Evolutionary conservation across 768 basidiomycete genomes (phyloP).

Genomic region (Dictyophora rubrovolvata): DNA sequence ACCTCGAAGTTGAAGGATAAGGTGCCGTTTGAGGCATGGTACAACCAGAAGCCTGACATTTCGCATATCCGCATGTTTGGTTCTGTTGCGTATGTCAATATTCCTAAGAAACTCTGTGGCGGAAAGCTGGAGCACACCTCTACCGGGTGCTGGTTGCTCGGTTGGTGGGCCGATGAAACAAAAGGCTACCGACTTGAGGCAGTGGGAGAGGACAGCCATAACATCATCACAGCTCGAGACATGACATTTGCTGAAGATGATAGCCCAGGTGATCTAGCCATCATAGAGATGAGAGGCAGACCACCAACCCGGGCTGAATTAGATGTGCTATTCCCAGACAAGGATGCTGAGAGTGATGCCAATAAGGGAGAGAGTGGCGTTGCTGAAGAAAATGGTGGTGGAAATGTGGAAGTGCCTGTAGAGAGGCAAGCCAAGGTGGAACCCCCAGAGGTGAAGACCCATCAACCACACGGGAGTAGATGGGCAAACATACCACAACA

Average conservation of each 20-base stretch:
- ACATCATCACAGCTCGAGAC: background rate
- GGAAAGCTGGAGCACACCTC: background rate
- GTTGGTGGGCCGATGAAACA: conserved; percentile 1
- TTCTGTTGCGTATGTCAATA: conserved; percentile 7
- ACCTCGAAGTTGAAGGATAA: conserved; percentile 13
- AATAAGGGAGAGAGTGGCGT: no score
- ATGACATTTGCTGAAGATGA: background rate
- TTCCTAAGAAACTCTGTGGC: background rate
- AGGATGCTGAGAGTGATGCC: background rate
- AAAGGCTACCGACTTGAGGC: conserved; percentile 1
- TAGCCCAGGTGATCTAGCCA: background rate
- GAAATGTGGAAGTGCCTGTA: conserved; percentile 16
- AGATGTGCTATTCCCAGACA: background rate
- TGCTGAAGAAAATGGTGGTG: background rate
- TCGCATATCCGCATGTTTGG: conserved; percentile 13
- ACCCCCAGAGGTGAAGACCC: no score
- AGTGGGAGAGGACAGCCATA: background rate
- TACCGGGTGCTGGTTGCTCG: background rate
- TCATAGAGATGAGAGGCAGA: background rate
- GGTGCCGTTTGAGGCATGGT: conserved; percentile 14
- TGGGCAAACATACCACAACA: background rate
- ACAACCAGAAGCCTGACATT: conserved; percentile 12
- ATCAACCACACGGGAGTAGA: background rate
- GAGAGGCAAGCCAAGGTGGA: no score
- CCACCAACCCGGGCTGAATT: background rate